Percentiles rank a stretch among this genome's conserved stretches.
phyloP scores from a whole-genome alignment of 352 stramenopile species.

The Pythium diclinum region DNA sequence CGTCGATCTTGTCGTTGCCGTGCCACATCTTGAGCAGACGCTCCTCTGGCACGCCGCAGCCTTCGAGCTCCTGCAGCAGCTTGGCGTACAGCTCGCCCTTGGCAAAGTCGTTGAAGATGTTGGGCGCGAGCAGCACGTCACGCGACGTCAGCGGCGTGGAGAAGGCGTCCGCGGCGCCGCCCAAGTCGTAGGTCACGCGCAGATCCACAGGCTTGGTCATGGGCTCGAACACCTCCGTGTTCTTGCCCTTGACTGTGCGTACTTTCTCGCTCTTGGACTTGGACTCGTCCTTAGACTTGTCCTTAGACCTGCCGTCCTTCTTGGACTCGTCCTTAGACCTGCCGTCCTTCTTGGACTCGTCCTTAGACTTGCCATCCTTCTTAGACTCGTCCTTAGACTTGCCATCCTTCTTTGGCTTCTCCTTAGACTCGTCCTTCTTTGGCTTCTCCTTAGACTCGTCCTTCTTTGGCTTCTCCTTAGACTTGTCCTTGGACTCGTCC shows the following conservation, averaged over 20 bases:
- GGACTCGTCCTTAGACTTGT: constrained; percentile 14
- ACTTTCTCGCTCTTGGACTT: constrained; percentile 20
- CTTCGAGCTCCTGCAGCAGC: constrained; percentile 60
- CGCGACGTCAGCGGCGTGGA: constrained; percentile 55
- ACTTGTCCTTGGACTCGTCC: constrained; percentile 26
- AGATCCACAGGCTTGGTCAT: constrained; percentile 69
- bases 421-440: constrained; percentile 14
- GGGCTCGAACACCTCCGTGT: constrained; percentile 75
- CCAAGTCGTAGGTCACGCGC: constrained; percentile 67
- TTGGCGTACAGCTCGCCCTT: constrained; percentile 68
- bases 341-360: constrained; percentile 21
- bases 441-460: constrained; percentile 12
- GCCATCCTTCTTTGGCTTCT: constrained; percentile 21
- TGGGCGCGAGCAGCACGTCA: constrained; percentile 65
- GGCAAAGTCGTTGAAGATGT: constrained; percentile 74
- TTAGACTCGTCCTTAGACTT: constrained; percentile 31
- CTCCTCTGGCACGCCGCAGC: constrained; percentile 61
- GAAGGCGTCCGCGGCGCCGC: constrained; percentile 49
- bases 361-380: constrained; percentile 4
- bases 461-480: constrained; percentile 21
- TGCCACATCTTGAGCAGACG: constrained; percentile 81
- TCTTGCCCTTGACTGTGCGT: constrained; percentile 52
- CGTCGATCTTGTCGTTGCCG: constrained; percentile 88
- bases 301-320: constrained; percentile 6
- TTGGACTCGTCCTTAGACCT: constrained; percentile 31